Percentiles rank a stretch among this genome's conserved stretches.
Conservation (phyloP, 495 filamentous ascomycete genomes). For the Penicillium psychrofluorescens region DNA sequence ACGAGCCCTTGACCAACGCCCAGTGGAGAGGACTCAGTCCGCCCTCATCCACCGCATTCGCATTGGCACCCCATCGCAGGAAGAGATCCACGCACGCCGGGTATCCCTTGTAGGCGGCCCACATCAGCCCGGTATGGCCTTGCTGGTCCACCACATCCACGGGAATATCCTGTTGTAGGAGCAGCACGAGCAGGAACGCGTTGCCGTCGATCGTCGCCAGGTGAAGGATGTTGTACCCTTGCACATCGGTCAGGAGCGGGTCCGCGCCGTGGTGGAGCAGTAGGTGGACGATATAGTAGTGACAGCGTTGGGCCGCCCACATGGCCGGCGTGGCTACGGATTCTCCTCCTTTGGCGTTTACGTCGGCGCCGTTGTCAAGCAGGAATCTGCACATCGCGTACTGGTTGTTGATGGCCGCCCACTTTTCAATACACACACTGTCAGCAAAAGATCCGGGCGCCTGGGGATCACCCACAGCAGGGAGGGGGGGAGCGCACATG, state of each 20-base stretch:
- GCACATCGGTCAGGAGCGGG: constrained; percentile 77
- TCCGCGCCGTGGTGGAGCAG: constrained; percentile 84
- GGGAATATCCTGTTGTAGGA: constrained; percentile 87
- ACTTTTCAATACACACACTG: constrained; percentile 46
- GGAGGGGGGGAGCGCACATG: constrained; percentile 59
- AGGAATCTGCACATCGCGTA: constrained; percentile 94
- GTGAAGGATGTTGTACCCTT: constrained; percentile 96
- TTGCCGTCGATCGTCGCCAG: constrained; percentile 96
- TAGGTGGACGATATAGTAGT: constrained; percentile 79
- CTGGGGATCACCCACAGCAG: no score
- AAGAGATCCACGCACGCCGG: constrained; percentile 87
- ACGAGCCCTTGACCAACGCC: constrained; percentile 88
- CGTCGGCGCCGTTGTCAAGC: constrained; percentile 78
- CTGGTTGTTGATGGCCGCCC: constrained; percentile 99
- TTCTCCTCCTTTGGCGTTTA: constrained; percentile 92
- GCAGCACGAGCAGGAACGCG: constrained; percentile 79
- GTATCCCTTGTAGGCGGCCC: constrained; percentile 96
- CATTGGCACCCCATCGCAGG: constrained; percentile 89
- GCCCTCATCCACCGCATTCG: constrained; percentile 81
- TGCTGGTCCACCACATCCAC: constrained; percentile 83
- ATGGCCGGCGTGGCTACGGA: constrained; percentile 87
- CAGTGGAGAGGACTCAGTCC: constrained; percentile 93
- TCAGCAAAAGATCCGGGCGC: background rate
- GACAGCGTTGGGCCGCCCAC: constrained; percentile 92
- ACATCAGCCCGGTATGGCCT: constrained; percentile 92